phyloP scores from a whole-genome alignment of 73 alveolate species.

The Stentor coeruleus region DNA sequence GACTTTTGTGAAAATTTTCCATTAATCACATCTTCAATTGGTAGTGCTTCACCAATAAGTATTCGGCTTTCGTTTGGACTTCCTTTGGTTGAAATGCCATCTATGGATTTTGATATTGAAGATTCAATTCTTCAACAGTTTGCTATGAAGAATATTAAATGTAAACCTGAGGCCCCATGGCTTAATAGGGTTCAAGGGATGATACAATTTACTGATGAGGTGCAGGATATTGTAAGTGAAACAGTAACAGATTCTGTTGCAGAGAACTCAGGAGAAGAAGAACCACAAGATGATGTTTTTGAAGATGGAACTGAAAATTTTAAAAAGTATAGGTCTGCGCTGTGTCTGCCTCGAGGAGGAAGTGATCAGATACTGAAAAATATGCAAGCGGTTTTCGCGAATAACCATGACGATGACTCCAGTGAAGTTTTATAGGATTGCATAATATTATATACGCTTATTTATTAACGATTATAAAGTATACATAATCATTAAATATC shows the following conservation, averaged over 20 bases:
- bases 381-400: background rate
- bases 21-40: background rate
- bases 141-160: slow-evolving; percentile 37
- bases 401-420: no score
- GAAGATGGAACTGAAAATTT: background rate
- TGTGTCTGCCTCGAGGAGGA: background rate
- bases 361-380: background rate
- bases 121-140: slow-evolving; percentile 30
- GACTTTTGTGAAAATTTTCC: background rate
- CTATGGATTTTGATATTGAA: slow-evolving; percentile 32
- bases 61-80: slow-evolving; percentile 37
- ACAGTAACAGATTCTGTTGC: slow-evolving; percentile 15
- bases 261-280: background rate
- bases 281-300: background rate
- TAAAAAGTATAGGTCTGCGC: background rate
- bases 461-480: no score
- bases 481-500: no score
- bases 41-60: background rate
- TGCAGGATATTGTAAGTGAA: slow-evolving; percentile 34
- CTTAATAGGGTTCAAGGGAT: slow-evolving; percentile 38
- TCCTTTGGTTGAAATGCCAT: slow-evolving; percentile 44
- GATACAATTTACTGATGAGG: slow-evolving; percentile 47
- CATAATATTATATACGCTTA: no score
- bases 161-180: slow-evolving; percentile 65
- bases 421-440: no score